Evolutionary conservation across 345 rosid genomes (phyloP).

Genomic region (Kandelia obovata): DNA sequence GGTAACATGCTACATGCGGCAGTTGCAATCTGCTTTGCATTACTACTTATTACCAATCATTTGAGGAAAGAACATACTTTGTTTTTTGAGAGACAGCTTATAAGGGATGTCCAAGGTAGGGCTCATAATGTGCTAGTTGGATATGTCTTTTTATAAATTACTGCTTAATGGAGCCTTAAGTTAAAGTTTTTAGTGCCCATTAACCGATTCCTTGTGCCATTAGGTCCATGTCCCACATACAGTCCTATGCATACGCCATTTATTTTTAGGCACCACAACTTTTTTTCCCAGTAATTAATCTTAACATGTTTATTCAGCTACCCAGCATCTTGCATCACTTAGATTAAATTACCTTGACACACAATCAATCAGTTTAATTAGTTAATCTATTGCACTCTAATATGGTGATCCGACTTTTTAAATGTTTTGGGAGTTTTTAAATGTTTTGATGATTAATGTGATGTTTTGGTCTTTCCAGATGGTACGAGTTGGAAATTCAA

Average conservation of each 20-base stretch:
- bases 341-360: neutral
- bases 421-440: neutral
- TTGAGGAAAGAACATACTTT: neutral
- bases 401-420: neutral
- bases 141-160: neutral
- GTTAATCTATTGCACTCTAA: neutral
- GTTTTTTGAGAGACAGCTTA: neutral
- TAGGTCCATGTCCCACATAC: too few species aligned
- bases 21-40: neutral
- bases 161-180: neutral
- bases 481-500: neutral
- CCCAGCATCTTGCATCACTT: too few species aligned
- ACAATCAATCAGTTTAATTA: neutral
- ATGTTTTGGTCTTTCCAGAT: constrained; percentile 8
- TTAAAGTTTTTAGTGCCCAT: neutral
- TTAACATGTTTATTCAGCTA: too few species aligned
- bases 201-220: neutral
- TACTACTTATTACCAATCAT: neutral
- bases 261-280: too few species aligned
- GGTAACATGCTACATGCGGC: neutral
- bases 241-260: too few species aligned
- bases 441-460: neutral
- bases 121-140: neutral
- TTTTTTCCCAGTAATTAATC: too few species aligned
- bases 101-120: neutral